phyloP scores from a whole-genome alignment of 768 basidiomycete species.

The Myochromella boudieri region DNA sequence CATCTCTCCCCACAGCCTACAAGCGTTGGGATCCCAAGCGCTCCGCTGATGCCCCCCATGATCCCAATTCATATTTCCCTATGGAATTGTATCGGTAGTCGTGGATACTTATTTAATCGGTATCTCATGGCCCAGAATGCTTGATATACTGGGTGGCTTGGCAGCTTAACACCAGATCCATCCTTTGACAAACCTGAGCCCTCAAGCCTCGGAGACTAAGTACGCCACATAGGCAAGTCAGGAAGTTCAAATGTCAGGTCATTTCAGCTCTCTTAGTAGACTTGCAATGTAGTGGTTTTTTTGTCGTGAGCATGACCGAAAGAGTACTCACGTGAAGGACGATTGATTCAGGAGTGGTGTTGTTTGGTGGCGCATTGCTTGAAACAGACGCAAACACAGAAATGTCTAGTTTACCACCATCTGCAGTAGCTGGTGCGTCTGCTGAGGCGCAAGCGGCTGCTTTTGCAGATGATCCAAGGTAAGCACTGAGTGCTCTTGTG shows the following conservation, averaged over 20 bases:
- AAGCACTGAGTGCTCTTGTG: constrained; percentile 12
- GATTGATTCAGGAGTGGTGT: neutral
- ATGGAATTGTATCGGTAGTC: constrained; percentile 64
- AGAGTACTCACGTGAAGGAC: too few relatives aligned
- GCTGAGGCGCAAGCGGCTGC: constrained; percentile 58
- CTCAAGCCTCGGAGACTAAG: too few relatives aligned
- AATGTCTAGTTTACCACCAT: constrained; percentile 50
- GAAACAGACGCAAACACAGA: constrained; percentile 43
- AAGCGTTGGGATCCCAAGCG: constrained; percentile 74
- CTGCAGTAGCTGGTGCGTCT: constrained; percentile 51
- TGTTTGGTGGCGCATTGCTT: constrained; percentile 12
- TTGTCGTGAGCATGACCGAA: too few relatives aligned
- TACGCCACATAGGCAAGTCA: too few relatives aligned
- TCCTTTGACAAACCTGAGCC: too few relatives aligned
- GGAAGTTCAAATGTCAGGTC: too few relatives aligned
- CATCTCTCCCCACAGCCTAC: constrained; percentile 64
- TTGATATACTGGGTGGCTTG: too few relatives aligned
- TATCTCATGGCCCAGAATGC: too few relatives aligned
- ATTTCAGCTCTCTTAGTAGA: too few relatives aligned
- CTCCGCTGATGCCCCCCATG: constrained; percentile 81
- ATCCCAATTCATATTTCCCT: constrained; percentile 80
- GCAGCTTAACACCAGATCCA: too few relatives aligned
- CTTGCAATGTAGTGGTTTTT: too few relatives aligned
- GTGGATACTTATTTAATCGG: too few relatives aligned
- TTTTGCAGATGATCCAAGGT: constrained; percentile 80